Evolutionary conservation across 2,329 filamentous ascomycete species (phyloP).

Genomic region (Stemphylium lycopersici): DNA sequence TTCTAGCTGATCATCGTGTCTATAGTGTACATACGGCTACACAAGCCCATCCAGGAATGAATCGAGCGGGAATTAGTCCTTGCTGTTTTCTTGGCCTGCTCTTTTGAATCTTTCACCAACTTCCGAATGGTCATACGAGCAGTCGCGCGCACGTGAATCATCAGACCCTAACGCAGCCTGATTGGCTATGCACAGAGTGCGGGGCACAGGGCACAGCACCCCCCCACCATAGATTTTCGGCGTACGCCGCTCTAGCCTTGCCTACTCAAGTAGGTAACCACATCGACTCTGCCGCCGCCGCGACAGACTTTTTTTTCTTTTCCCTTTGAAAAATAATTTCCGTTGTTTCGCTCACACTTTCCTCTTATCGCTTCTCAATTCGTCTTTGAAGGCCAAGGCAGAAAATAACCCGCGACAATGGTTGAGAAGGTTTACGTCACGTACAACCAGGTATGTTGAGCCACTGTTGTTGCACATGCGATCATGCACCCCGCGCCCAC

Average conservation of each 20-base stretch:
- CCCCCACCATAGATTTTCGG: constrained; percentile 17
- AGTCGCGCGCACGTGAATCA: neutral
- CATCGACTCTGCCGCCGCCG: constrained; percentile 11
- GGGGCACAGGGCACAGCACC: constrained; percentile 5
- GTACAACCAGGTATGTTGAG: constrained; percentile 51
- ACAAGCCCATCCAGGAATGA: no score
- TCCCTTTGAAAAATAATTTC: neutral
- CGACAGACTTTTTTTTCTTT: constrained; percentile 14
- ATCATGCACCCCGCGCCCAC: constrained; percentile 9
- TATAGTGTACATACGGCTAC: no score
- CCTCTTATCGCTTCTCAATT: neutral
- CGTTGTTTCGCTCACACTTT: neutral
- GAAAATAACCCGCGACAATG: constrained; percentile 36
- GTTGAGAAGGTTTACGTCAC: constrained; percentile 53
- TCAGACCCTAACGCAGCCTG: neutral
- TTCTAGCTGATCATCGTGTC: no score
- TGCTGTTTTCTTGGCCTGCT: no score
- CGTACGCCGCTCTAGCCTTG: constrained; percentile 14
- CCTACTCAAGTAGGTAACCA: constrained; percentile 16
- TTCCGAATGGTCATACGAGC: neutral
- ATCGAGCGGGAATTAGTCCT: no score
- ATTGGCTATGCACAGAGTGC: constrained; percentile 4
- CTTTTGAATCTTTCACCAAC: no score
- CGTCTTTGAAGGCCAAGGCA: neutral
- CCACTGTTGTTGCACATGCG: constrained; percentile 12